Evolutionary conservation across 192 early-diverging fungal species (phyloP).

Genomic region (Spinellus fusiger): DNA sequence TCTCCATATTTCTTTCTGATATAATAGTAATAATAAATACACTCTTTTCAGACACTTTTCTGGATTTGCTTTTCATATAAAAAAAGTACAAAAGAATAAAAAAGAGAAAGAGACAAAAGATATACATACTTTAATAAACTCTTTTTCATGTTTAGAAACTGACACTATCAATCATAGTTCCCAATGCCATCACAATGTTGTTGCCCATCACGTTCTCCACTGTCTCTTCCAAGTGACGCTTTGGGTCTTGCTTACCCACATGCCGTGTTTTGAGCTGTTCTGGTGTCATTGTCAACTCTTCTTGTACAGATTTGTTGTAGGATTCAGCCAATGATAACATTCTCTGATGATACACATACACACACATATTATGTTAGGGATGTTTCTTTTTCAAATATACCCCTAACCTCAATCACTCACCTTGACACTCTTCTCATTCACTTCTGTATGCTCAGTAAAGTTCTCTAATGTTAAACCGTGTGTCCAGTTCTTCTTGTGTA

Average conservation of each 20-base stretch:
- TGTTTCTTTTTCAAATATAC: background rate
- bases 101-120: background rate
- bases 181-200: slow-evolving; percentile 96
- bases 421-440: slow-evolving; percentile 84
- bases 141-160: slow-evolving; percentile 41
- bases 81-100: background rate
- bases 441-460: slow-evolving; percentile 74
- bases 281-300: slow-evolving; percentile 88
- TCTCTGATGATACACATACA: slow-evolving; percentile 33
- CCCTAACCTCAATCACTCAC: too few relatives aligned
- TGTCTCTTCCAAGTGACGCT: slow-evolving; percentile 93
- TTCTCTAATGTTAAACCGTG: slow-evolving; percentile 81
- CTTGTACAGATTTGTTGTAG: slow-evolving; percentile 98
- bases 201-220: slow-evolving; percentile 89
- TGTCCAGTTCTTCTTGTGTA: slow-evolving; percentile 99
- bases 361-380: background rate
- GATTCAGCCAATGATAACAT: slow-evolving; percentile 88
- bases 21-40: background rate
- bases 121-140: background rate
- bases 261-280: slow-evolving; percentile 97
- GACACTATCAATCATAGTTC: slow-evolving; percentile 81
- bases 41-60: background rate
- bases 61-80: too few relatives aligned
- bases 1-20: background rate
- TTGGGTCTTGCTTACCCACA: slow-evolving; percentile 99